Evolutionary conservation across 768 basidiomycete species (phyloP).

Genomic region (Mycena indigotica): DNA sequence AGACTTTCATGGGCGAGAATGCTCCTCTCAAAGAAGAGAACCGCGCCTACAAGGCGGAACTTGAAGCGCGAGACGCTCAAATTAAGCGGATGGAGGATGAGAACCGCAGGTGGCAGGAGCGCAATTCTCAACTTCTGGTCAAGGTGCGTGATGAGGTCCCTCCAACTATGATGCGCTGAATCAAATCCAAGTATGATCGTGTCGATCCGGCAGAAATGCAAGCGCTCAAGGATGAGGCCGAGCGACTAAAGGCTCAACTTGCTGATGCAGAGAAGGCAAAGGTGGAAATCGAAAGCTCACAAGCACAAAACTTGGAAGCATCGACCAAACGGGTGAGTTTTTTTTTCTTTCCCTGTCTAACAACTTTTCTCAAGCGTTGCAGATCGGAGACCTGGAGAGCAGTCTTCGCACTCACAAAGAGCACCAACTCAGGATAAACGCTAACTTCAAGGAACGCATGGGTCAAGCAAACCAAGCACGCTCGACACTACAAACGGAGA

Average conservation of each 20-base stretch:
- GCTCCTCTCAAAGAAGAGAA: constrained; percentile 77
- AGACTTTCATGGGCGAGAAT: constrained; percentile 56
- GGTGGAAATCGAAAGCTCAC: constrained; percentile 30
- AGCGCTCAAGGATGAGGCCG: constrained; percentile 72
- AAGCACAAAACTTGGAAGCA: constrained; percentile 31
- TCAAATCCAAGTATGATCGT: constrained; percentile 68
- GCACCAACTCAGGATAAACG: constrained; percentile 17
- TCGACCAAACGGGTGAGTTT: constrained; percentile 35
- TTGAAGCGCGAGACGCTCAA: constrained; percentile 70
- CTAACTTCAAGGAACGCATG: constrained; percentile 31
- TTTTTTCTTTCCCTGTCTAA: neutral
- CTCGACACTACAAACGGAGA: constrained; percentile 39
- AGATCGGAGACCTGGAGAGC: constrained; percentile 49
- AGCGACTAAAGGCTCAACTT: constrained; percentile 43
- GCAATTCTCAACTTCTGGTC: constrained; percentile 76
- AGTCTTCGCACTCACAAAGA: constrained; percentile 41
- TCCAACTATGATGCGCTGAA: neutral
- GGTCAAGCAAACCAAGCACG: constrained; percentile 41
- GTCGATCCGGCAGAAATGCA: constrained; percentile 87
- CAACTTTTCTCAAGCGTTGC: constrained; percentile 1
- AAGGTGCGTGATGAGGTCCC: too few relatives aligned
- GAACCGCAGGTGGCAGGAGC: constrained; percentile 80
- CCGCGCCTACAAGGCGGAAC: constrained; percentile 66
- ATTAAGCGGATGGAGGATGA: constrained; percentile 74
- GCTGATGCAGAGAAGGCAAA: constrained; percentile 15